Percentiles rank a stretch among this genome's conserved stretches.
Conservation (phyloP, 768 basidiomycete genomes). For the Sistotremastrum niveocremeum region DNA sequence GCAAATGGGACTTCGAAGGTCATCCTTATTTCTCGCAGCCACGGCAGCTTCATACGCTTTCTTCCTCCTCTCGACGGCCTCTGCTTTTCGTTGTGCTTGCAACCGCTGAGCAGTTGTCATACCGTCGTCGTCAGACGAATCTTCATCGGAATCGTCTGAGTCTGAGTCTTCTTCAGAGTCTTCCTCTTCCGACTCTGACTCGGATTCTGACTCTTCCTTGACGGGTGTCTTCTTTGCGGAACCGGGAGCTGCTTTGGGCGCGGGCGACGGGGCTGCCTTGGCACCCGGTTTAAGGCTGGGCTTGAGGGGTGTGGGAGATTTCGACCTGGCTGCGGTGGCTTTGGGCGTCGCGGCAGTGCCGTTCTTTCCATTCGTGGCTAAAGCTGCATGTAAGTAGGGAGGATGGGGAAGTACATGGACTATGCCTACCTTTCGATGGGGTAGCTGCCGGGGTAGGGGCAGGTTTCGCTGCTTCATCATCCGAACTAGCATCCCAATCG, state of each 20-base stretch:
- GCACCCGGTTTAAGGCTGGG: constrained; percentile 16
- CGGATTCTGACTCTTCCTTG: constrained; percentile 21
- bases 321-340: not conserved
- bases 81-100: constrained; percentile 61
- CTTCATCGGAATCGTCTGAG: constrained; percentile 22
- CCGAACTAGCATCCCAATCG: constrained; percentile 57
- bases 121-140: constrained; percentile 39
- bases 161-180: constrained; percentile 30
- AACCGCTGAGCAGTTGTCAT: constrained; percentile 54
- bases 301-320: too few species aligned
- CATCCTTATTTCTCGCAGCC: constrained; percentile 75
- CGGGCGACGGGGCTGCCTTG: constrained; percentile 15
- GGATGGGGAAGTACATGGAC: not conserved
- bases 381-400: not conserved
- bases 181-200: constrained; percentile 34
- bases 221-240: constrained; percentile 11
- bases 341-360: constrained; percentile 10
- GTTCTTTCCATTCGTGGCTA: constrained; percentile 7
- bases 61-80: constrained; percentile 67
- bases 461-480: constrained; percentile 35
- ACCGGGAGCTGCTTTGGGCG: constrained; percentile 11
- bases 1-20: constrained; percentile 92
- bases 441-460: constrained; percentile 11
- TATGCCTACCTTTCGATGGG: not conserved
- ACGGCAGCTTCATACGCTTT: constrained; percentile 77